Percentiles rank a stretch among this genome's conserved stretches.
phyloP scores from a whole-genome alignment of 768 basidiomycete species.

The Mycena kentingensis region DNA sequence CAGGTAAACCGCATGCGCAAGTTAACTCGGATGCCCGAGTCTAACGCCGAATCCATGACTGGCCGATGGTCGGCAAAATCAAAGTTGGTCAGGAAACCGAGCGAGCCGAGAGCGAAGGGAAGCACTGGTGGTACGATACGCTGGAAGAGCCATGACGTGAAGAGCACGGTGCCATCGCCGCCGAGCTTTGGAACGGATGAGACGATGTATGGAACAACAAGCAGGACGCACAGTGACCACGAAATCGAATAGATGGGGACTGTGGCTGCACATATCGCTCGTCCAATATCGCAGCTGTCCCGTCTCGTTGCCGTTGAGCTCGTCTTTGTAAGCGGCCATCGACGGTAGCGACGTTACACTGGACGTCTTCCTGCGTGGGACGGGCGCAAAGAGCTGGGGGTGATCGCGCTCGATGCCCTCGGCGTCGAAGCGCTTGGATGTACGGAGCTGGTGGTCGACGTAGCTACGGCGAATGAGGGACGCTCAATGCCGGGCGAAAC shows the following conservation, averaged over 20 bases:
- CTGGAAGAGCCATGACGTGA: slow-evolving; percentile 99
- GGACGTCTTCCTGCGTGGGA: slow-evolving; percentile 74
- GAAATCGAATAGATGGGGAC: slow-evolving; percentile 94
- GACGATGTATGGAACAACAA: too few species aligned
- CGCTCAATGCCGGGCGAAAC: slow-evolving; percentile 10
- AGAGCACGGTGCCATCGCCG: slow-evolving; percentile 97
- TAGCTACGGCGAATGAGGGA: slow-evolving; percentile 55
- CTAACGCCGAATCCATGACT: slow-evolving; percentile 86
- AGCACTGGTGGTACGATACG: slow-evolving; percentile 98
- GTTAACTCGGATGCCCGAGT: slow-evolving; percentile 94
- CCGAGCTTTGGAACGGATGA: slow-evolving; percentile 66
- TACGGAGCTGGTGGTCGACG: slow-evolving; percentile 88
- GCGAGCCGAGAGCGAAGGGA: slow-evolving; percentile 93
- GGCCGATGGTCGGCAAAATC: slow-evolving; percentile 84
- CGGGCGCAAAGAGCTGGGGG: slow-evolving; percentile 84
- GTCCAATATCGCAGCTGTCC: slow-evolving; percentile 99
- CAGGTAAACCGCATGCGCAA: slow-evolving; percentile 99
- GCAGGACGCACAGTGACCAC: slow-evolving; percentile 63
- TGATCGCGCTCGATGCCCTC: slow-evolving; percentile 82
- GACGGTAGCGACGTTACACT: slow-evolving; percentile 61
- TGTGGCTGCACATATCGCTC: slow-evolving; percentile 88
- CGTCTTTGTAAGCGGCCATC: slow-evolving; percentile 44
- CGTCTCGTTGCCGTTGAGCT: slow-evolving; percentile 54
- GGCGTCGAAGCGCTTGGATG: slow-evolving; percentile 92
- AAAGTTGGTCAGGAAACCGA: slow-evolving; percentile 97